Evolutionary conservation across 164 flowering plant genomes (phyloP).

Genomic region (Pachysandra terminalis): DNA sequence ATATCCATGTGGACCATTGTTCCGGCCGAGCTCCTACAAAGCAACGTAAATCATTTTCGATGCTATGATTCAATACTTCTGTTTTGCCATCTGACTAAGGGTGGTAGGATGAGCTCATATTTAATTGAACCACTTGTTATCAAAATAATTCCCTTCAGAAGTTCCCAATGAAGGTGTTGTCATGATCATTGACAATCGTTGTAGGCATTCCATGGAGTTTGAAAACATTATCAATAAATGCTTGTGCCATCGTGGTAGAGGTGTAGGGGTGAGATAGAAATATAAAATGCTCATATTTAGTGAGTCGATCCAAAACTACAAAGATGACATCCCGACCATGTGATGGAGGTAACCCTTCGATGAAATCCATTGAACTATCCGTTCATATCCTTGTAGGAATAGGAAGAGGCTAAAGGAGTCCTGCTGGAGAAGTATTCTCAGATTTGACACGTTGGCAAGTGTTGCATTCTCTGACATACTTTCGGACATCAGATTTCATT

Average conservation of each 20-base stretch:
- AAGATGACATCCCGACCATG: too few relatives aligned
- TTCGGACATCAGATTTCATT: too few relatives aligned
- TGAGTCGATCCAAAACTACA: conserved; percentile 13
- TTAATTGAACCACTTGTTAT: neutral
- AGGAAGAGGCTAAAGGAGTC: conserved; percentile 10
- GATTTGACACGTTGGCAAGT: too few relatives aligned
- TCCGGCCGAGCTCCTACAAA: too few relatives aligned
- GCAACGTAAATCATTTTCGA: too few relatives aligned
- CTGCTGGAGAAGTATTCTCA: neutral
- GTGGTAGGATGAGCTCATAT: neutral
- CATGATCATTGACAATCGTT: conserved; percentile 8
- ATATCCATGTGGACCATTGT: too few relatives aligned
- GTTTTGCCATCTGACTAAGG: neutral
- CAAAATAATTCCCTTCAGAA: conserved; percentile 5
- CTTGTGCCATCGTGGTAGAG: neutral
- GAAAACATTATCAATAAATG: too few relatives aligned
- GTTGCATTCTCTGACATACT: too few relatives aligned
- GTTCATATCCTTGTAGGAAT: neutral
- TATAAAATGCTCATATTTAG: conserved; percentile 8
- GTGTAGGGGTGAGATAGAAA: conserved; percentile 4
- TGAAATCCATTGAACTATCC: conserved; percentile 15
- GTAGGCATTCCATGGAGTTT: conserved; percentile 2
- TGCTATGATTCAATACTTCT: too few relatives aligned
- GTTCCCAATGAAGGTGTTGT: neutral
- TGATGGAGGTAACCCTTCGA: conserved; percentile 11